These are phyloP conservation scores for Epichloe hybrida DNA, from an alignment of 2,329 filamentous ascomycete species.

Conservation along the genomic window DNA sequence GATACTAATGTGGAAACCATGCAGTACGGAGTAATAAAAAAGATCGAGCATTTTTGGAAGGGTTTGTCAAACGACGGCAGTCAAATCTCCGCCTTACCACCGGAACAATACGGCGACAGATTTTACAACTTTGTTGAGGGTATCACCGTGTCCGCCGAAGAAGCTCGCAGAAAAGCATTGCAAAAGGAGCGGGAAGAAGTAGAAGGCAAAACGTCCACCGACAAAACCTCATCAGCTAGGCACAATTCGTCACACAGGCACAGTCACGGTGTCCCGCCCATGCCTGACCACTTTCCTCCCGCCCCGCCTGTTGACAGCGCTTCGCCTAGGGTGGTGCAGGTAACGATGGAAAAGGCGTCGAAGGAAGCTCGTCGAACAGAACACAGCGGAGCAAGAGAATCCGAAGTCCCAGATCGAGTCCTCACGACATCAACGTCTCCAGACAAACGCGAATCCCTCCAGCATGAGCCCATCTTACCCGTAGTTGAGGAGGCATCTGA, in stretches of 20 bases:
- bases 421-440: conserved; percentile 25
- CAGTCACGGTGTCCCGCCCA: conserved; percentile 25
- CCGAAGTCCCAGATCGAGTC: conserved; percentile 48
- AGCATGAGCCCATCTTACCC: conserved; percentile 50
- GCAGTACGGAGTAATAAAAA: conserved; percentile 93
- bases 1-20: conserved; percentile 1
- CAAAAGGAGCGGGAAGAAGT: conserved; percentile 48
- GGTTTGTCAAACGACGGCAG: conserved; percentile 70
- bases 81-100: conserved; percentile 86
- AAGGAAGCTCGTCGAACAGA: conserved; percentile 24
- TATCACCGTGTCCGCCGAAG: conserved; percentile 81
- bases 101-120: conserved; percentile 80
- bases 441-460: conserved; percentile 41
- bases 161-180: conserved; percentile 54
- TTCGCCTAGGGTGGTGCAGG: conserved; percentile 24
- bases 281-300: conserved; percentile 33
- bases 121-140: conserved; percentile 87
- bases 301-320: conserved; percentile 18
- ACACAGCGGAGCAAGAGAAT: conserved; percentile 20
- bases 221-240: conserved; percentile 20
- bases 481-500: conserved; percentile 88
- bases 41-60: conserved; percentile 94
- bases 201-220: conserved; percentile 18
- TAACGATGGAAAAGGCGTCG: conserved; percentile 27
- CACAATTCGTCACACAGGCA: conserved; percentile 24